Percentiles rank a stretch among this genome's conserved stretches.
These are phyloP conservation scores for Microbotryum scabiosae DNA, from an alignment of 1,284 basidiomycete species.

Conservation along the genomic window DNA sequence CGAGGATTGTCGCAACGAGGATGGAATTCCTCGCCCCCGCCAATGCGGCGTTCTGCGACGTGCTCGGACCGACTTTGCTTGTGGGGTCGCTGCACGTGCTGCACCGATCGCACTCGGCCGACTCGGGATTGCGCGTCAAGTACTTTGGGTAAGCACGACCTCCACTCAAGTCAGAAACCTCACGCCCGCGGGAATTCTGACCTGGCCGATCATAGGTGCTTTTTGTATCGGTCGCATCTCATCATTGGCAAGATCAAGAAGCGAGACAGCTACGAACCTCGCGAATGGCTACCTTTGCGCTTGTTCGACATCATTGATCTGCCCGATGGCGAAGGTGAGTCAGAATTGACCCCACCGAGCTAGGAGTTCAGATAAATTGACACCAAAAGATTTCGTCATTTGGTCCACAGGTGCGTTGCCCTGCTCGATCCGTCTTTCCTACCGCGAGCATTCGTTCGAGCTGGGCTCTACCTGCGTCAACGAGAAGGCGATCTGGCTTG, in stretches of 20 bases:
- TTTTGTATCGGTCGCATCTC: conserved; percentile 76
- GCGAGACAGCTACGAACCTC: conserved; percentile 66
- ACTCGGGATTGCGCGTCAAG: conserved; percentile 35
- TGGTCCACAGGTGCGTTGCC: conserved; percentile 56
- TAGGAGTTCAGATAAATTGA: not conserved
- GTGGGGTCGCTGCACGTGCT: conserved; percentile 29
- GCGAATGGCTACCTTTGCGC: conserved; percentile 69
- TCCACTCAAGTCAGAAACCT: conserved; percentile 47
- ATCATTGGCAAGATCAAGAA: conserved; percentile 77
- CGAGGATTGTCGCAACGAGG: conserved; percentile 26
- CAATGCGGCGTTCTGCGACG: conserved; percentile 24
- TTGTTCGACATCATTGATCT: conserved; percentile 32
- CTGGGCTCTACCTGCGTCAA: conserved; percentile 64
- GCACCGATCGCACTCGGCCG: conserved; percentile 25
- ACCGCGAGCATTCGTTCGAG: conserved; percentile 63
- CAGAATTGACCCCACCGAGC: not conserved
- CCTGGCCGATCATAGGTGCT: conserved; percentile 53
- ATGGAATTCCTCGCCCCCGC: conserved; percentile 30
- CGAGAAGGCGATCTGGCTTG: conserved; percentile 79
- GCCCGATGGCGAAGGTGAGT: conserved; percentile 34
- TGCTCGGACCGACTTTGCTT: conserved; percentile 31
- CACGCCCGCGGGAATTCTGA: conserved; percentile 55
- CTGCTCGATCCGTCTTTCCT: conserved; percentile 65
- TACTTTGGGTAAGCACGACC: conserved; percentile 38
- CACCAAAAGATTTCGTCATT: not conserved